Evolutionary conservation across 306 rosid genomes (phyloP), one percentile per base, ranked within the genome.

Genomic region (Luffa acutangula): DNA sequence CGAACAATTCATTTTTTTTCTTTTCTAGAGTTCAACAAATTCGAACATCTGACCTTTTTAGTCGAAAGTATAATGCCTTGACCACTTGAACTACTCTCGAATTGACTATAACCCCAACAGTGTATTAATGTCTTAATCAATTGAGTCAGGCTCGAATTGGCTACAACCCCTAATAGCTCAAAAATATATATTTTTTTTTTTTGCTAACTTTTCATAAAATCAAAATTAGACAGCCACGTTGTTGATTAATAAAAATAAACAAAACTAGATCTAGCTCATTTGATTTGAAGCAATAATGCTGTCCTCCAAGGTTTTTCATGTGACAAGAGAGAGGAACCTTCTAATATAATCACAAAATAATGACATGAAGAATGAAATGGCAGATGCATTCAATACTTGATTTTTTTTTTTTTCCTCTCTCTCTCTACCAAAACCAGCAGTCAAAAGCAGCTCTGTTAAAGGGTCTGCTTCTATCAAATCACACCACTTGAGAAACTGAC

Each of bases 401-500:
- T 14, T 14, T 14, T 2, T 25, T 25, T 25, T 49, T 15, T 48
- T 25, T 49, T 15, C 10, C 56, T 52, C 20, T 41, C 25, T 36
- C 46, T 36, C 21, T 64, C 12, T 7, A 42, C 52, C 53, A 18
- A 71, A 21, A 71, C 39, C 46, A 45, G 9, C 76, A 43, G 76
- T 71, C 57, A 71, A 71, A 71, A 71, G 57, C 25, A 71, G 52
- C 57, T 71, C 76, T 71, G 76, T 43, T 41, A 71, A 71, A 71
- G 76, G 56, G 76, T 46, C 54, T 71, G 39, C 76, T 71, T 71
- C 54, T 10, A 45, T 71, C 57, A 25, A 71, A 71, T 71, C 76
- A 71, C 10, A 71, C 76, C 76, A 46, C 76, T 71, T 71, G 37
- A n/a, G 37, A n/a, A 43, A 71, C 76, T 71, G 57, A 71, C 76